phyloP scores from a whole-genome alignment of 192 early-diverging fungal genomes.

The Diversispora epigaea region DNA sequence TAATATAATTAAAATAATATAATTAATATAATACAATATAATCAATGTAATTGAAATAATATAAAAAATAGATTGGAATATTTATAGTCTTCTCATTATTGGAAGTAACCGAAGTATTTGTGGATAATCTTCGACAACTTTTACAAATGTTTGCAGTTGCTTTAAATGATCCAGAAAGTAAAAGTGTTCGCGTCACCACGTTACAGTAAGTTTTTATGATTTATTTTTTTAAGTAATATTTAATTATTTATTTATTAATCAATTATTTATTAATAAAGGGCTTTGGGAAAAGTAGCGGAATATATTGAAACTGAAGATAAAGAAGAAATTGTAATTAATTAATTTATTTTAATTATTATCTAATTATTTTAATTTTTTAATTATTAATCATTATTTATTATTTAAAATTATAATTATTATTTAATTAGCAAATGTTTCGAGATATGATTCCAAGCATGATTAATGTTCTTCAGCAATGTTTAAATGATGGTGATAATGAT shows the following conservation, averaged over 20 bases:
- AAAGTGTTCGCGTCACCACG: constrained; percentile 76
- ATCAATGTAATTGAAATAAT: background rate
- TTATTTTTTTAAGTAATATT: background rate
- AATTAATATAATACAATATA: background rate
- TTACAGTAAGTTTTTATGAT: constrained; percentile 50
- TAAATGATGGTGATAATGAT: constrained; percentile 73
- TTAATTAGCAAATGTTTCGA: constrained; percentile 59
- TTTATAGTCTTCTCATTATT: constrained; percentile 86
- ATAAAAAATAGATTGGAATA: constrained; percentile 67
- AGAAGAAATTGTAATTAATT: constrained; percentile 58
- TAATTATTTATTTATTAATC: constrained; percentile 2
- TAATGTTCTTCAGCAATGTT: constrained; percentile 75
- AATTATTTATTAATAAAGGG: constrained; percentile 34
- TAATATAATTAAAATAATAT: constrained; percentile 1
- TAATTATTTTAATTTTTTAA: background rate
- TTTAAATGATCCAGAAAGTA: constrained; percentile 81
- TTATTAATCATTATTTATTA: background rate
- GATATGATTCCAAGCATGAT: constrained; percentile 83
- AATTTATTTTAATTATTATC: too few species aligned
- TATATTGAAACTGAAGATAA: constrained; percentile 72
- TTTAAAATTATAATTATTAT: background rate
- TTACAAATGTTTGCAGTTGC: constrained; percentile 74
- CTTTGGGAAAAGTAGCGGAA: constrained; percentile 79
- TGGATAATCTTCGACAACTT: constrained; percentile 61
- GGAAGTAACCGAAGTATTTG: constrained; percentile 76